These are phyloP conservation scores for Skeletonema menzelii DNA, from an alignment of 108 stramenopile genomes.

Conservation along the genomic window DNA sequence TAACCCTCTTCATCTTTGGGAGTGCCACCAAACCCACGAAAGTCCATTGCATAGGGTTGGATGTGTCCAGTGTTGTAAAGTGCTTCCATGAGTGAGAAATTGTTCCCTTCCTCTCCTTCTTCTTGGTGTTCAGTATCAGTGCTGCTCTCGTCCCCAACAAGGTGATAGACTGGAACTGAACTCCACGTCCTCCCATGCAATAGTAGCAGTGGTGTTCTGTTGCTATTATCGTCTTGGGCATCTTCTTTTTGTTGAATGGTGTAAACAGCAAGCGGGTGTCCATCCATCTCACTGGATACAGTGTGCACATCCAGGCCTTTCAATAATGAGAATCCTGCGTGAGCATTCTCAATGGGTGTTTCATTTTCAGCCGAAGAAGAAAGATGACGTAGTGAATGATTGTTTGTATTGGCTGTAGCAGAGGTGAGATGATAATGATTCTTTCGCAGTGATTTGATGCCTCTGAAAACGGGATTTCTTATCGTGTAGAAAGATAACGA, in stretches of 20 bases:
- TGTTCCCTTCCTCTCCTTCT: not conserved
- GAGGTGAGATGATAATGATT: no score
- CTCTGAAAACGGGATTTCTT: no score
- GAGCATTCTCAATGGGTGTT: not conserved
- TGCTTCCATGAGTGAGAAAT: slow-evolving; percentile 64
- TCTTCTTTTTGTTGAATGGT: slow-evolving; percentile 44
- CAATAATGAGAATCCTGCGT: slow-evolving; percentile 21
- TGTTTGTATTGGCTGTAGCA: no score
- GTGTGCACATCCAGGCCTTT: slow-evolving; percentile 74
- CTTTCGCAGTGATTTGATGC: no score
- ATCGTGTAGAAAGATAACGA: not conserved
- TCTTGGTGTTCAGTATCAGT: not conserved
- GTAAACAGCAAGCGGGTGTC: slow-evolving; percentile 77
- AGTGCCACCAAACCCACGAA: slow-evolving; percentile 90
- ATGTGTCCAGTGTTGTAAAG: slow-evolving; percentile 50
- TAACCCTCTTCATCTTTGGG: slow-evolving; percentile 58
- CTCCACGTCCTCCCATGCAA: slow-evolving; percentile 91
- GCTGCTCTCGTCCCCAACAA: slow-evolving; percentile 20
- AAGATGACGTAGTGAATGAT: not conserved
- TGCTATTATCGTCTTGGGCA: not conserved
- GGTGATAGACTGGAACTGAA: slow-evolving; percentile 85
- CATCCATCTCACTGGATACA: slow-evolving; percentile 62
- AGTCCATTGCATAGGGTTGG: slow-evolving; percentile 88
- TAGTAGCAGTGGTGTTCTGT: slow-evolving; percentile 60
- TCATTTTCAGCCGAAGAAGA: not conserved